phyloP scores from a whole-genome alignment of 495 filamentous ascomycete species.

The Xeromyces bisporus region DNA sequence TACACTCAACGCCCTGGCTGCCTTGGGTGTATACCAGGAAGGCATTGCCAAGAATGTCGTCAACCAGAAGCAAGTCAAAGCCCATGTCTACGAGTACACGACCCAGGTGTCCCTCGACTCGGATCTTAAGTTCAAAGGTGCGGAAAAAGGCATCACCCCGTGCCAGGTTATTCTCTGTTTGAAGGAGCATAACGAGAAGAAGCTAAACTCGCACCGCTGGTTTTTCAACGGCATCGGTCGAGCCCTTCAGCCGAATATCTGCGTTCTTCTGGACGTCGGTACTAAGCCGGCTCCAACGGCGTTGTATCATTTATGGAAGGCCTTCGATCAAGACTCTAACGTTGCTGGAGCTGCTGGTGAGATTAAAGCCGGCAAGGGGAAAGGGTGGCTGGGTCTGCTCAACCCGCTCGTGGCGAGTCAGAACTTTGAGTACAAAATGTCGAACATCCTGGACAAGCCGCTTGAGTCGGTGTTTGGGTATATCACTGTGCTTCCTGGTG shows the following conservation, averaged over 20 bases:
- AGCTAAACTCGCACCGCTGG: constrained; percentile 97
- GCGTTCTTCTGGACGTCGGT: constrained; percentile 90
- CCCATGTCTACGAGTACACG: constrained; percentile 97
- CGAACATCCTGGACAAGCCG: constrained; percentile 95
- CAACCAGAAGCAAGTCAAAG: constrained; percentile 69
- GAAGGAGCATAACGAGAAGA: constrained; percentile 96
- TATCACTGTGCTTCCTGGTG: constrained; percentile 91
- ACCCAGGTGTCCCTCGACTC: constrained; percentile 93
- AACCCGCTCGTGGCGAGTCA: constrained; percentile 94
- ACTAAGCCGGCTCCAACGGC: constrained; percentile 74
- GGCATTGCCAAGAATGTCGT: constrained; percentile 98
- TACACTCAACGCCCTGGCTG: constrained; percentile 87
- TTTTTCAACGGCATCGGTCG: constrained; percentile 98
- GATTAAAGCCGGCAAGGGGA: constrained; percentile 90
- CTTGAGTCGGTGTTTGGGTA: constrained; percentile 95
- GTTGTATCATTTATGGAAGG: constrained; percentile 98
- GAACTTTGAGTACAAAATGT: constrained; percentile 99
- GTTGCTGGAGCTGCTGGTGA: constrained; percentile 94
- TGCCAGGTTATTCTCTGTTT: constrained; percentile 98
- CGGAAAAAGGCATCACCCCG: constrained; percentile 97
- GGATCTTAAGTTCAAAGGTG: constrained; percentile 95
- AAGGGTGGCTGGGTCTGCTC: constrained; percentile 60
- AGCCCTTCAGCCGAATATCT: constrained; percentile 86
- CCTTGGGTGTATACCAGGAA: constrained; percentile 96
- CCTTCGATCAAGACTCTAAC: constrained; percentile 92